Conservation (phyloP, 257 asterid genomes). For the Ligustrum vulgare region DNA sequence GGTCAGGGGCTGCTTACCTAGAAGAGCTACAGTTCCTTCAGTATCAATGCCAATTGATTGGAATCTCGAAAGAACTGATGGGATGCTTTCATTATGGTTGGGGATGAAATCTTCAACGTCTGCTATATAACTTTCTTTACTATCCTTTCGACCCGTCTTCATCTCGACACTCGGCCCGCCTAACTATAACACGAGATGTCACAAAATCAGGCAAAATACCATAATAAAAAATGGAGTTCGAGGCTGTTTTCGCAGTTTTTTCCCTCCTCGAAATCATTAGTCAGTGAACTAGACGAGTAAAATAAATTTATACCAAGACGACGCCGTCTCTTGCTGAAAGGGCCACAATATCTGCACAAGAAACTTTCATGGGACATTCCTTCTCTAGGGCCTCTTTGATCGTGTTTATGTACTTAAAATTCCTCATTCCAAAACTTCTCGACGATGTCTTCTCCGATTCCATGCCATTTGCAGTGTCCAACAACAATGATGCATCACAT, state of each 20-base stretch:
- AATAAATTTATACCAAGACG: conserved; percentile 44
- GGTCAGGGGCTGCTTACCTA: conserved; percentile 39
- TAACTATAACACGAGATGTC: conserved; percentile 34
- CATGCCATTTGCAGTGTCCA: conserved; percentile 44
- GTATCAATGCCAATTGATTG: conserved; percentile 55
- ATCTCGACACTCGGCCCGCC: conserved; percentile 65
- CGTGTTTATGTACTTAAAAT: conserved; percentile 56
- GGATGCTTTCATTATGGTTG: conserved; percentile 61
- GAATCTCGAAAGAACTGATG: conserved; percentile 57
- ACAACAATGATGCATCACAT: conserved; percentile 78
- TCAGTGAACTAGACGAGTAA: background rate
- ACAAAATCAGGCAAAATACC: background rate
- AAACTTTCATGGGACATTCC: conserved; percentile 68
- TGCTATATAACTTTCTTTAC: conserved; percentile 45
- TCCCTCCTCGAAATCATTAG: background rate
- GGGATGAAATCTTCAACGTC: conserved; percentile 58
- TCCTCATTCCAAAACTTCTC: conserved; percentile 73
- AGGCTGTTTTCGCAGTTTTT: background rate
- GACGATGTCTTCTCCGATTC: conserved; percentile 60
- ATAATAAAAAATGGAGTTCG: background rate
- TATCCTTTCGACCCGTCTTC: conserved; percentile 79
- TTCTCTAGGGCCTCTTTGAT: conserved; percentile 66
- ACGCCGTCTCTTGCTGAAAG: conserved; percentile 83
- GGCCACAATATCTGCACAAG: conserved; percentile 89
- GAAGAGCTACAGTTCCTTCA: conserved; percentile 66